Evolutionary conservation across 805 yeast species (phyloP).

Genomic region (Nakazawaea ernobii): DNA sequence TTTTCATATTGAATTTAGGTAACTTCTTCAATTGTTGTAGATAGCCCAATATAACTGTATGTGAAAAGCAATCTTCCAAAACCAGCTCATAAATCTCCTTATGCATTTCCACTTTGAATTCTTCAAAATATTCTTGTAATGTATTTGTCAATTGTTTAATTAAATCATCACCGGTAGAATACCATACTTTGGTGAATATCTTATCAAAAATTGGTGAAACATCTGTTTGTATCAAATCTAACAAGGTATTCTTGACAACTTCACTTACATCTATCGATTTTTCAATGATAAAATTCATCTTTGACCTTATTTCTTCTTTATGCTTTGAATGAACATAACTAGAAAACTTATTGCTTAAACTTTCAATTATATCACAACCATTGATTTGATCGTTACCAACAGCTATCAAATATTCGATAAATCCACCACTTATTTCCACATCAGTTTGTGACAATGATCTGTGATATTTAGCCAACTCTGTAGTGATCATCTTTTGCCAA

Average conservation of each 20-base stretch:
- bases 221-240: slow-evolving; percentile 67
- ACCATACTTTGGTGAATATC: slow-evolving; percentile 69
- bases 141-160: slow-evolving; percentile 66
- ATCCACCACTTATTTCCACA: slow-evolving; percentile 59
- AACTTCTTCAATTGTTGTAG: slow-evolving; percentile 31
- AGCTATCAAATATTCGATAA: slow-evolving; percentile 76
- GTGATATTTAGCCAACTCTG: slow-evolving; percentile 38
- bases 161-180: slow-evolving; percentile 46
- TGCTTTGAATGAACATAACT: slow-evolving; percentile 64
- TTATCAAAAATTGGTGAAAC: slow-evolving; percentile 53
- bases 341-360: slow-evolving; percentile 58
- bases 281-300: slow-evolving; percentile 62
- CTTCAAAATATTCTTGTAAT: slow-evolving; percentile 66
- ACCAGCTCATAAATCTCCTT: slow-evolving; percentile 49
- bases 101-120: slow-evolving; percentile 48
- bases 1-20: slow-evolving; percentile 22
- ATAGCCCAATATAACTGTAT: slow-evolving; percentile 6
- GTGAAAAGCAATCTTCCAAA: slow-evolving; percentile 45
- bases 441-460: slow-evolving; percentile 21
- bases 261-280: slow-evolving; percentile 75
- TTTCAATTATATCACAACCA: slow-evolving; percentile 64
- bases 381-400: slow-evolving; percentile 79
- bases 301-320: slow-evolving; percentile 49
- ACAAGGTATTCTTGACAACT: slow-evolving; percentile 48
- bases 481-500: slow-evolving; percentile 53